phyloP scores from a whole-genome alignment of 2,329 filamentous ascomycete genomes.

The Botrytis paeoniae region DNA sequence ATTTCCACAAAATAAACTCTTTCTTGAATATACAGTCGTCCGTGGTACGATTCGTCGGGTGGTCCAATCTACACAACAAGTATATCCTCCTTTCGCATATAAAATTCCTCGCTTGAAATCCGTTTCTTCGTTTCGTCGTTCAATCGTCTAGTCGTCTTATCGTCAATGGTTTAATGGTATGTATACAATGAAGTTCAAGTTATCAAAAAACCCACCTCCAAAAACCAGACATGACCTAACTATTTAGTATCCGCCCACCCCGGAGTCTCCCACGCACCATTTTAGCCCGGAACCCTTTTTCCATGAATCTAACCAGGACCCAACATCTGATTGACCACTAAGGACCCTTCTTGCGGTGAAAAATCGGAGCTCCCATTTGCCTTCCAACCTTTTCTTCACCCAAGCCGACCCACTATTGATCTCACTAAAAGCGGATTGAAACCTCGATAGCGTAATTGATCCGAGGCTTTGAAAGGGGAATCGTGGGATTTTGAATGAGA shows the following conservation, averaged over 20 bases:
- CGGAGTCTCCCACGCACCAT: conserved; percentile 3
- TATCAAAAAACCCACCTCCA: neutral
- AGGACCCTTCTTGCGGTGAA: neutral
- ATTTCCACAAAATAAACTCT: neutral
- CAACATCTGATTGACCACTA: neutral
- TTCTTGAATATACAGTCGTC: neutral
- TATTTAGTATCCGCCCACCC: neutral
- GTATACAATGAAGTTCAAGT: neutral
- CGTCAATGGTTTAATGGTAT: neutral
- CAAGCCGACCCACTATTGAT: neutral
- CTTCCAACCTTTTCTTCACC: neutral
- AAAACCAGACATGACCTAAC: conserved; percentile 1
- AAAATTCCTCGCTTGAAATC: neutral
- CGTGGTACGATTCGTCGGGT: neutral
- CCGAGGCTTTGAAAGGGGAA: neutral
- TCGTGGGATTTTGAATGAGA: neutral
- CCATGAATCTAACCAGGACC: neutral
- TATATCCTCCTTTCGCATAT: neutral
- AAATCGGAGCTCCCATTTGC: conserved; percentile 3
- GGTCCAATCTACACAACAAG: neutral
- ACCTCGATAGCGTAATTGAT: conserved; percentile 2
- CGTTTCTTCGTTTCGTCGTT: neutral
- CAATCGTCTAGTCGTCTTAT: neutral
- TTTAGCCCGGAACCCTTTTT: neutral
- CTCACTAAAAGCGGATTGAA: neutral